Base-by-base conservation (phyloP, 2,329 filamentous ascomycete genomes). In the Peltaster fructicola region DNA sequence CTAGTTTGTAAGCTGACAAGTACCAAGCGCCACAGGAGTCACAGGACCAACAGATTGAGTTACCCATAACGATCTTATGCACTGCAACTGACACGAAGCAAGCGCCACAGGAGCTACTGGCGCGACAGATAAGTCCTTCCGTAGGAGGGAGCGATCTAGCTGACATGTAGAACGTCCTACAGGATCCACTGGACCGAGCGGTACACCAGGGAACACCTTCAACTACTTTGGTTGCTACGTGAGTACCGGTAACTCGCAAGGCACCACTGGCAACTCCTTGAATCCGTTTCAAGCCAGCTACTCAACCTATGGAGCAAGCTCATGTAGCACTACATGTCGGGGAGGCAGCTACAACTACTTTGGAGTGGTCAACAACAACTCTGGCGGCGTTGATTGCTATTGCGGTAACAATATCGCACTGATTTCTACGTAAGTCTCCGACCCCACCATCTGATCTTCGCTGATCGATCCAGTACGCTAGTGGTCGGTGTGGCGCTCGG, bases 141-240 rank as follows among this genome's bases (percentile, higher is more conserved):
- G n/a, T n/a, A n/a, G n/a, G n/a, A n/a, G n/a, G n/a, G n/a, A n/a
- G n/a, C n/a, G n/a, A n/a, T n/a, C n/a, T n/a, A n/a, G n/a, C n/a
- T 18, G 8, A 18, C 17, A 18, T 18, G 8, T 18, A 9, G 17
- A 8, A 15, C 7, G 26, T 17, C 6, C 10, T n/a, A n/a, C 16
- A 13, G 14, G 22, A 14, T 14, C 28, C 11, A n/a, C 16, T 15
- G 31, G 36, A 2, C 25, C 36, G 6, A 21, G 26, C 5, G 33
- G 25, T 6, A 21, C 33, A 7, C 17, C 27, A 5, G 24, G 22
- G 3, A 30, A 26, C 6, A 23, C 31, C 8, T 45, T 35, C 28
- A 33, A 31, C 17, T 46, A 44, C 17, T 25, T 42, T 8, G 41
- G 43, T 22, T 47, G 42, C 30, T 47, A 41, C 14, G 34, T 42